Base-by-base conservation (phyloP, 768 basidiomycete species). In the Mycena pura region DNA sequence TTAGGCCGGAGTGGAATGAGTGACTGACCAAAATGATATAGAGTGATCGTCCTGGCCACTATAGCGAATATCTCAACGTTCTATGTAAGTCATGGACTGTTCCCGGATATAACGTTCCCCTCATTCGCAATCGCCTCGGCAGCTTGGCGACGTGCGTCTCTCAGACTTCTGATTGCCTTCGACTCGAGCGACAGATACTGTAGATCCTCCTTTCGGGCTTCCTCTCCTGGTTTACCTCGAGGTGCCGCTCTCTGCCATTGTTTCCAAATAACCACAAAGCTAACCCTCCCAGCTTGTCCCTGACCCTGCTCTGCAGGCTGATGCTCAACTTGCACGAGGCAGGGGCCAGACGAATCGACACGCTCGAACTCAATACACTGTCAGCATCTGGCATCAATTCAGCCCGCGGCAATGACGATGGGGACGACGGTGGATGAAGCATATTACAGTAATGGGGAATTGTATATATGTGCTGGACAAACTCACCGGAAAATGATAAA, bases 21-120 rank as follows among this genome's bases (percentile, higher is more conserved):
- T 58, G 48, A 50, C 57, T 58, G 48, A 58, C 25, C 17, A 43
- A 36, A 50, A 58, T 43, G 47, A 44, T 50, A 43, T 36, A 58
- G 57, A 32, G 45, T 58, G 32, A 58, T 58, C 38, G 57, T 58
- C 40, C 57, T 58, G 48, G 47, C 57, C 24, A 71, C 66, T 3
- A 79, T 83, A 3, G 83, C 80, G 57, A 56, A 56, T 49, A 29
- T 49, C 39, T 79, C 74, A 14, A 71, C 62, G n/a, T 55, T 34
- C 43, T 62, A 62, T 55, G 52, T 62, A 41, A 62, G 60, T 48
- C 60, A 40, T 49, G 52, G 21, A 54, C 40, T 31, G 52, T 60
- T 46, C 40, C 46, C 45, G 28, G 31, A 28, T 41, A 38, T 25
- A 48, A 38, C 19, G 46, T 47, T 41, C 45, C 36, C 55, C 46